phyloP scores from a whole-genome alignment of 2,329 filamentous ascomycete genomes.

The Rhynchosporium secalis region DNA sequence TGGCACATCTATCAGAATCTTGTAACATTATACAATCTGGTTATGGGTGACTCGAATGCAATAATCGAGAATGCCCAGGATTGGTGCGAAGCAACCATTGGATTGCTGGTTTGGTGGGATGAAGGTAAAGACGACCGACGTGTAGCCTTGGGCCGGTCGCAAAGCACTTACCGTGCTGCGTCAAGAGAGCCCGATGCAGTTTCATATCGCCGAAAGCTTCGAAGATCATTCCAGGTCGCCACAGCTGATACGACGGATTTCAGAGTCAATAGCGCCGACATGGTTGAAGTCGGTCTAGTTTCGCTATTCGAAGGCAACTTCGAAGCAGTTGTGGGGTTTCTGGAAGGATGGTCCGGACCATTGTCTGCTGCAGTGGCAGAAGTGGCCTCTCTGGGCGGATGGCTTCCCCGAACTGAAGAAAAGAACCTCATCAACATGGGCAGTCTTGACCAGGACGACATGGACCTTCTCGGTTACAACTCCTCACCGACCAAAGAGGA shows the following conservation, averaged over 20 bases:
- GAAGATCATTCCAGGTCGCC: conserved; percentile 64
- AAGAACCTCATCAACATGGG: conserved; percentile 54
- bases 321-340: conserved; percentile 70
- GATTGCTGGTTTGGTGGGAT: conserved; percentile 89
- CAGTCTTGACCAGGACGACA: conserved; percentile 77
- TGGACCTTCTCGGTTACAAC: conserved; percentile 74
- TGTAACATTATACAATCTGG: conserved; percentile 74
- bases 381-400: conserved; percentile 78
- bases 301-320: conserved; percentile 81
- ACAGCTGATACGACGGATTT: conserved; percentile 70
- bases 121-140: conserved; percentile 61
- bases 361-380: conserved; percentile 78
- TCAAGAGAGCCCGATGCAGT: conserved; percentile 50
- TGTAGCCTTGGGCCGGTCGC: conserved; percentile 34
- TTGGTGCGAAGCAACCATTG: conserved; percentile 87
- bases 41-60: conserved; percentile 73
- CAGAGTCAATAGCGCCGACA: conserved; percentile 71
- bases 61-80: conserved; percentile 79
- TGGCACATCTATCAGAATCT: conserved; percentile 89
- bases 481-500: conserved; percentile 58
- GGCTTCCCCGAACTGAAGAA: conserved; percentile 66
- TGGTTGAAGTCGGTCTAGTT: conserved; percentile 78
- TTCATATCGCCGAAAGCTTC: conserved; percentile 73
- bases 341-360: conserved; percentile 79
- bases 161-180: conserved; percentile 37